Evolutionary conservation across 306 rosid genomes (phyloP).

Genomic region (Mimosa pudica): DNA sequence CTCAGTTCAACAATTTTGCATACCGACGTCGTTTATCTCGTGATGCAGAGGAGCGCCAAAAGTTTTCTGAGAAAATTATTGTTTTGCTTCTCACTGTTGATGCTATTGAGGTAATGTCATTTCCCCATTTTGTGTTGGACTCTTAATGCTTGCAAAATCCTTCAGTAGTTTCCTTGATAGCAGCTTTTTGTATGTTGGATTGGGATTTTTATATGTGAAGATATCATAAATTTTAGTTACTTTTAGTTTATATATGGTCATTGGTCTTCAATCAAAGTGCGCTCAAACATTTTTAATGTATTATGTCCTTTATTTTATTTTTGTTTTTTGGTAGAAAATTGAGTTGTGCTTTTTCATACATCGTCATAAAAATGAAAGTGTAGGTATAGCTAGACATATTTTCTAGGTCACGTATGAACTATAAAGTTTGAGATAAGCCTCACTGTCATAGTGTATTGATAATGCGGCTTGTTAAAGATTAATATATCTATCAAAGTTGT

Average conservation of each 20-base stretch:
- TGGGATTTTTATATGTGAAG: neutral
- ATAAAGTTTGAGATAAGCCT: neutral
- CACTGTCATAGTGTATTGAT: neutral
- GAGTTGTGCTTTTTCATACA: neutral
- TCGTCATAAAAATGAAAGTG: neutral
- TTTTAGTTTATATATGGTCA: neutral
- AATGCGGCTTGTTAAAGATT: neutral
- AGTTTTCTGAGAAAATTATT: constrained; percentile 65
- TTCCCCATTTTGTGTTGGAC: neutral
- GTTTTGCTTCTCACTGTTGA: constrained; percentile 76
- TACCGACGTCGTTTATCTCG: constrained; percentile 48
- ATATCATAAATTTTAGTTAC: neutral
- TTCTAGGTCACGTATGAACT: neutral
- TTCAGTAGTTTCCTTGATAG: neutral
- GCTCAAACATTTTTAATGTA: neutral
- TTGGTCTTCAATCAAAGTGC: neutral
- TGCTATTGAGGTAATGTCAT: constrained; percentile 56
- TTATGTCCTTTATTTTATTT: neutral
- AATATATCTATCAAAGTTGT: neutral
- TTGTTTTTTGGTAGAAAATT: neutral
- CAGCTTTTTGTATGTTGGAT: neutral
- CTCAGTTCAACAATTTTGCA: constrained; percentile 56
- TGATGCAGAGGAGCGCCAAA: constrained; percentile 66
- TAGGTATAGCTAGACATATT: neutral
- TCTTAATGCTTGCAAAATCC: neutral